phyloP scores from a whole-genome alignment of 1,284 basidiomycete genomes.

The Lentinus polychrous region DNA sequence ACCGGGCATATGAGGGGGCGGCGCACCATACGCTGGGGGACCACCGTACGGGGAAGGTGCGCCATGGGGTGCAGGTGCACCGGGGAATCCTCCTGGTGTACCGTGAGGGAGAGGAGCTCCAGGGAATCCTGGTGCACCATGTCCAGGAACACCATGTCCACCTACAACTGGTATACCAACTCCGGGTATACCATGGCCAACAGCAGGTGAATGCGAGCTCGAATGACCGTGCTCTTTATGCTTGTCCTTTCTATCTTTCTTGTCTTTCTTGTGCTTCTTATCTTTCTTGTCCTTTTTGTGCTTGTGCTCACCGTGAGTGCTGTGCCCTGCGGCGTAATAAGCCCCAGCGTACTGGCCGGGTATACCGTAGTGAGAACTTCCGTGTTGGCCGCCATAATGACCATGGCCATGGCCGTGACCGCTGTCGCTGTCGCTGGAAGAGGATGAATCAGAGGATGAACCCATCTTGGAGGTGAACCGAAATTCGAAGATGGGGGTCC shows the following conservation, averaged over 20 bases:
- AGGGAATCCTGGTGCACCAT: not conserved
- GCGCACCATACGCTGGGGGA: not conserved
- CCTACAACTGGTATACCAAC: not conserved
- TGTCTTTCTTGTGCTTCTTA: conserved; percentile 15
- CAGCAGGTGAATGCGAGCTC: not conserved
- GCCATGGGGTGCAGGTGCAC: not conserved
- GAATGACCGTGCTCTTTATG: conserved; percentile 5
- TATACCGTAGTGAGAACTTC: too few species aligned
- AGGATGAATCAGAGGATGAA: conserved; percentile 2
- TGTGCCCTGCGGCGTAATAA: not conserved
- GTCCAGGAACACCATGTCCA: not conserved
- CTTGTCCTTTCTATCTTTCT: conserved; percentile 15
- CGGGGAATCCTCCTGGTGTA: too few species aligned
- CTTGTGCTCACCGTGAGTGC: conserved; percentile 8
- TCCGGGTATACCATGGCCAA: conserved; percentile 2
- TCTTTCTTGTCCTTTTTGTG: conserved; percentile 16
- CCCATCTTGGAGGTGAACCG: conserved; percentile 1
- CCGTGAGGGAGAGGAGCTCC: not conserved
- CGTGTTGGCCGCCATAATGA: not conserved
- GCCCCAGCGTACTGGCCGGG: not conserved
- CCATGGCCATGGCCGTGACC: conserved; percentile 1
- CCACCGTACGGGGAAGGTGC: too few species aligned
- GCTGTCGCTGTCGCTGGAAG: conserved; percentile 1
- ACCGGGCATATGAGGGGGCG: not conserved
- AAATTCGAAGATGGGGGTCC: not conserved